A percentile compares a stretch with the other conserved stretches of the same genome.
These are phyloP conservation scores for Boletus subparvulus DNA, from an alignment of 768 basidiomycete species.

Conservation along the genomic window DNA sequence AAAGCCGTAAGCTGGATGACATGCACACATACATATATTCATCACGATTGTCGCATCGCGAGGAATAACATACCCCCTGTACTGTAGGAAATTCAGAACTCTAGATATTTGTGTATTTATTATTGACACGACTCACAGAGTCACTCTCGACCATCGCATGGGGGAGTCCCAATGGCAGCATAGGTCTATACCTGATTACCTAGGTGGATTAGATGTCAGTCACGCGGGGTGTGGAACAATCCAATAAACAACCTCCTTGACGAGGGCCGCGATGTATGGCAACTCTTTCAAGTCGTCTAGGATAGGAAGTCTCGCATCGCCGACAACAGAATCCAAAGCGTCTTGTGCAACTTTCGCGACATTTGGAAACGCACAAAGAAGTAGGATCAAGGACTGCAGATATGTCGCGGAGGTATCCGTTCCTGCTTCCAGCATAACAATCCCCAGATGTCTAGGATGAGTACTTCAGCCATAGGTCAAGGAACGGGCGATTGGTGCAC, in stretches of 20 bases:
- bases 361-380: conserved; percentile 4
- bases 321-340: conserved; percentile 4
- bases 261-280: conserved; percentile 2
- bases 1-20: too few species aligned
- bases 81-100: not conserved
- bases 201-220: not conserved
- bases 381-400: conserved; percentile 1
- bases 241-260: not conserved
- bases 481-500: not conserved
- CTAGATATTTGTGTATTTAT: not conserved
- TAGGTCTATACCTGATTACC: conserved; percentile 2
- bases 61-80: not conserved
- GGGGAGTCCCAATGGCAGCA: conserved; percentile 4
- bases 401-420: conserved; percentile 8
- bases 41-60: not conserved
- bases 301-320: conserved; percentile 1
- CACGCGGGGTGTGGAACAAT: not conserved
- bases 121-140: not conserved
- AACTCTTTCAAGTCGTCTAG: conserved; percentile 1
- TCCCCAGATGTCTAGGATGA: not conserved
- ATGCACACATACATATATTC: not conserved
- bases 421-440: conserved; percentile 3
- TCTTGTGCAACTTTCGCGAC: not conserved
- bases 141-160: conserved; percentile 1
- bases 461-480: not conserved